Evolutionary conservation across 73 alveolate species (phyloP).

Genomic region (Symbiodinium natans): DNA sequence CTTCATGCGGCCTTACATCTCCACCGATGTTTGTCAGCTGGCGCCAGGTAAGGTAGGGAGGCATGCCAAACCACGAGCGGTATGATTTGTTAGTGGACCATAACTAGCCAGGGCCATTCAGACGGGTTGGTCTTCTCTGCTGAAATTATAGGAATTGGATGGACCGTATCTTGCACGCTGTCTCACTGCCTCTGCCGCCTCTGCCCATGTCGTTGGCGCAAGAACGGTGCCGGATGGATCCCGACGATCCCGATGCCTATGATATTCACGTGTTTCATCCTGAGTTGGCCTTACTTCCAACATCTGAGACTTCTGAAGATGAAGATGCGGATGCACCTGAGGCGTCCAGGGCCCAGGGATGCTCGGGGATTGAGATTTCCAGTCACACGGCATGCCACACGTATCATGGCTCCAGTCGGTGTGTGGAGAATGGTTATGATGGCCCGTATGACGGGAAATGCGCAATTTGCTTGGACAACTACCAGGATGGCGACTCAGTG

Average conservation of each 20-base stretch:
- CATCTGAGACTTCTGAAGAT: neutral
- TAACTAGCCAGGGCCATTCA: too few species aligned
- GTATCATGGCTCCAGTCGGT: neutral
- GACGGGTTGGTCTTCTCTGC: too few species aligned
- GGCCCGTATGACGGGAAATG: constrained; percentile 55
- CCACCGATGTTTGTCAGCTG: too few species aligned
- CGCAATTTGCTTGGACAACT: constrained; percentile 97
- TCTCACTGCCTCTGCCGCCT: too few species aligned
- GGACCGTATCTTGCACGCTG: too few species aligned
- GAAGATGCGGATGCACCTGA: constrained; percentile 18
- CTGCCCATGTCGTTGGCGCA: too few species aligned
- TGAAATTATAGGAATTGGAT: neutral
- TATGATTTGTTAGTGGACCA: too few species aligned
- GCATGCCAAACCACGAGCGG: too few species aligned
- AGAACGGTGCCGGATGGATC: too few species aligned
- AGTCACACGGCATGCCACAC: constrained; percentile 42
- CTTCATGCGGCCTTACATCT: too few species aligned
- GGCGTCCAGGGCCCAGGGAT: constrained; percentile 9
- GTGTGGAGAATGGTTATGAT: neutral
- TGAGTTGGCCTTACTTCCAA: neutral
- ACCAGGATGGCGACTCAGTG: constrained; percentile 95
- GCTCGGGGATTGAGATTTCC: constrained; percentile 33
- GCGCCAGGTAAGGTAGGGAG: too few species aligned
- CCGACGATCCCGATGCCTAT: neutral
- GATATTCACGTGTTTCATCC: neutral